Base-by-base conservation (phyloP, 345 rosid genomes). In the Populus pruinosa region DNA sequence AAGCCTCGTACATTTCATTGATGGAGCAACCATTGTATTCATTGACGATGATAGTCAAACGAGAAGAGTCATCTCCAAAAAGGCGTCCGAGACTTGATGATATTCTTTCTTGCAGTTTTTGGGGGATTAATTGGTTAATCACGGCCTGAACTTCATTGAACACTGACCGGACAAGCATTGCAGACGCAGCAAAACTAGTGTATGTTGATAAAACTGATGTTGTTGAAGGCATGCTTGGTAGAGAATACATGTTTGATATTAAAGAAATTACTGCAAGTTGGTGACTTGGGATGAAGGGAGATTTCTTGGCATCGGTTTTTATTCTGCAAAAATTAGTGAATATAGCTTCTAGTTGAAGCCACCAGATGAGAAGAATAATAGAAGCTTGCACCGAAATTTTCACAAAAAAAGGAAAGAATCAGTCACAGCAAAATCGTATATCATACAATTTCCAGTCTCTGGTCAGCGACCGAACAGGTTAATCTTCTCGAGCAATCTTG, bases 161-260 rank as follows among this genome's bases (percentile, higher is more conserved):
- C 38, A 72, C 55, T 5, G 80, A 56, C 13, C 33, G 44, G 23
- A 72, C 71, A 20, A 76, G 75, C 82, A 79, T 82, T 36, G 72
- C 63, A 4, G 80, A 47, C 39, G 82, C 83, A 3, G 75, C 76
- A 74, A 73, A 59, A 23, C 77, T 14, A 1, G 83, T 64, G 36
- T 49, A 73, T 16, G 78, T 56, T 6, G 83, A 69, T n/a, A 81
- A 69, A 31, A 79, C 59, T 36, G 81, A 70, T n/a, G 85, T 41
- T 10, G 83, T 67, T 67, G 81, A 70, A 33, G 81, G 75, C 72
- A 70, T 43, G 31, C 9, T 59, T 76, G 70, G 75, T 17, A 79
- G 18, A 67, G 82, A 72, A 35, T 76, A 64, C 78, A 78, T 81
- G 13, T 27, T 53, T 71, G 73, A 56, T 44, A 44, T 21, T 41